Evolutionary conservation across 1,284 basidiomycete species (phyloP), one percentile per base, ranked within the genome.

Genomic region (Gastroboletus turbinatus): DNA sequence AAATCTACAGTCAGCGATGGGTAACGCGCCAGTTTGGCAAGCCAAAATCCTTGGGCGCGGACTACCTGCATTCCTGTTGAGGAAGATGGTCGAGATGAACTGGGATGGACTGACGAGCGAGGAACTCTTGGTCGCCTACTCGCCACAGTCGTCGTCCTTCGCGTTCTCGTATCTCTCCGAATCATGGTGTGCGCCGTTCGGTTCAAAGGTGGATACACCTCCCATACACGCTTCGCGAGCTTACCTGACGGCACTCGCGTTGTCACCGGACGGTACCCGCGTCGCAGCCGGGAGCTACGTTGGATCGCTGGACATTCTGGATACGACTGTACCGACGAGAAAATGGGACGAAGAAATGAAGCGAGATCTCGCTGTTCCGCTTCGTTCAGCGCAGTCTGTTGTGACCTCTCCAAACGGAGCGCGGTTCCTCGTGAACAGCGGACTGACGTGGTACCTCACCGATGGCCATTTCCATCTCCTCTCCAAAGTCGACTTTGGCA

Each of bases 401-500:
- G 38, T 60, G 30, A 6, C 57, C 17, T 54, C 60, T 29, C 52
- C 60, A 7, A 46, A 59, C 33, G 60, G 60, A 8, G n/a, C 51
- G 3, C 60, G 60, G 10, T 62, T 52, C 47, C 48, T 61, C 25
- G 51, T 40, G 17, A 38, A 43, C 21, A 47, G 35, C 5, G 46
- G 25, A 4, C 21, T 61, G 17, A n/a, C 46, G 21, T 52, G 60
- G 60, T 46, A 60, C 35, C 57, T 61, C 17, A 30, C 45, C 14
- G 50, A 62, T 35, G 17, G n/a, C 1, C 4, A 23, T 21, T 53
- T 54, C 19, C 30, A 32, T 13, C 30, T 14, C 40, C 39, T 61
- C 33, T 48, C 40, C 21, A 62, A 62, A 48, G 21, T 61, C 43
- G 59, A 60, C 23, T 60, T 60, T 43, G 59, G 59, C 17, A 29